Evolutionary conservation across 805 yeast genomes (phyloP).

Genomic region (Nakazawaea peltata): DNA sequence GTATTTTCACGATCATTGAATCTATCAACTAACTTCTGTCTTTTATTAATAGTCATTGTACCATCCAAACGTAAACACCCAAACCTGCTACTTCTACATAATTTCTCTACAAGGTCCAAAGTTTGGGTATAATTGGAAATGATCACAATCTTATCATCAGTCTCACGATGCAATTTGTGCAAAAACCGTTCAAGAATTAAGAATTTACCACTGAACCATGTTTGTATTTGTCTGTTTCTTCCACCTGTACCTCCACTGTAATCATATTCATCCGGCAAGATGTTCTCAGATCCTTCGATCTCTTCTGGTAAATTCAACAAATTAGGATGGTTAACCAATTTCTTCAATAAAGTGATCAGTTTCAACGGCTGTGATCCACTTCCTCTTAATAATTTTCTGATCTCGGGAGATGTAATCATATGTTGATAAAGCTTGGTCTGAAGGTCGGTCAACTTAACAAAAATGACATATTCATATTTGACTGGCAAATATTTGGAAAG

Average conservation of each 20-base stretch:
- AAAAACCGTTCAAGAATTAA: conserved; percentile 78
- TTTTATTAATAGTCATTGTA: conserved; percentile 81
- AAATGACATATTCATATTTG: conserved; percentile 95
- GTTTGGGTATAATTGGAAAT: conserved; percentile 96
- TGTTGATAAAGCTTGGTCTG: conserved; percentile 66
- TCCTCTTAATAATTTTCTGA: conserved; percentile 57
- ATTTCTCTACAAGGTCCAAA: conserved; percentile 76
- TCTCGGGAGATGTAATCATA: conserved; percentile 73
- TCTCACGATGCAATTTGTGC: conserved; percentile 63
- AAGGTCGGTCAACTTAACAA: conserved; percentile 73
- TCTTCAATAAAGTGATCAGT: conserved; percentile 83
- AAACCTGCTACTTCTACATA: conserved; percentile 71
- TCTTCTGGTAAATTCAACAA: conserved; percentile 70
- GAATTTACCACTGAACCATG: conserved; percentile 84
- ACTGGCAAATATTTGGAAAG: conserved; percentile 90
- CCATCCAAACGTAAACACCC: conserved; percentile 86
- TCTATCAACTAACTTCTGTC: conserved; percentile 86
- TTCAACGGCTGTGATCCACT: conserved; percentile 76
- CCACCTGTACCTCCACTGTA: conserved; percentile 37
- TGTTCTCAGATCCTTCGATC: conserved; percentile 54
- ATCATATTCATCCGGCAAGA: conserved; percentile 71
- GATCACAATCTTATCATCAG: conserved; percentile 90
- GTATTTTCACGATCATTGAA: conserved; percentile 82
- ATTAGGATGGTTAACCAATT: conserved; percentile 92
- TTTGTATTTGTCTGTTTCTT: conserved; percentile 65